These are phyloP conservation scores for Candida nanaspora DNA, from an alignment of 805 yeast species.

Conservation along the genomic window DNA sequence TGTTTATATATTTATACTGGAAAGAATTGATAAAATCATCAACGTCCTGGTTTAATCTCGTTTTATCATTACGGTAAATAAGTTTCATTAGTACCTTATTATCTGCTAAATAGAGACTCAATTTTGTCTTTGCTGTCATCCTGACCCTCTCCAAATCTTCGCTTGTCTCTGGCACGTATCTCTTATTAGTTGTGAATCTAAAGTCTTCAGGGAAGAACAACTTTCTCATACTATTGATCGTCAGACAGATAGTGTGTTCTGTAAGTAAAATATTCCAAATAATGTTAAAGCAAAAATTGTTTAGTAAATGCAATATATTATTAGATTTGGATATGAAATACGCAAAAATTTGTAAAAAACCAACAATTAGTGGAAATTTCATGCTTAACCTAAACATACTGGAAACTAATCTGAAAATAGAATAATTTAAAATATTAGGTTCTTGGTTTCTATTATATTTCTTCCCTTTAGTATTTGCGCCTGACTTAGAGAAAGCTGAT, in stretches of 20 bases:
- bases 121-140: slow-evolving; percentile 6
- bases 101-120: slow-evolving; percentile 2
- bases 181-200: slow-evolving; percentile 18
- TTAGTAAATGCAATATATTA: slow-evolving; percentile 16
- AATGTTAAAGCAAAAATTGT: slow-evolving; percentile 19
- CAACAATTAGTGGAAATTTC: slow-evolving; percentile 11
- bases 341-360: slow-evolving; percentile 5
- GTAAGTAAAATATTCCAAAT: slow-evolving; percentile 17
- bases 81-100: slow-evolving; percentile 2
- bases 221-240: slow-evolving; percentile 15
- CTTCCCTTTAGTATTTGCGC: background rate
- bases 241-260: slow-evolving; percentile 5
- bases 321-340: slow-evolving; percentile 7
- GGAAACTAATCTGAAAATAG: slow-evolving; percentile 15
- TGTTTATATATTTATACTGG: slow-evolving; percentile 32
- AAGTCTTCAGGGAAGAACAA: slow-evolving; percentile 23
- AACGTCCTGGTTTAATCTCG: slow-evolving; percentile 7
- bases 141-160: slow-evolving; percentile 17
- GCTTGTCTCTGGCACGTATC: slow-evolving; percentile 22
- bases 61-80: slow-evolving; percentile 4
- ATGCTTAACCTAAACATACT: slow-evolving; percentile 9
- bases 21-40: slow-evolving; percentile 26
- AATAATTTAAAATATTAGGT: slow-evolving; percentile 7
- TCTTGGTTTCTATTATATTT: background rate
- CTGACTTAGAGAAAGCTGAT: slow-evolving; percentile 11